Percentiles rank a stretch among this genome's conserved stretches.
These are phyloP conservation scores for Fragaria nilgerrensis DNA, from an alignment of 306 rosid genomes.

Conservation along the genomic window DNA sequence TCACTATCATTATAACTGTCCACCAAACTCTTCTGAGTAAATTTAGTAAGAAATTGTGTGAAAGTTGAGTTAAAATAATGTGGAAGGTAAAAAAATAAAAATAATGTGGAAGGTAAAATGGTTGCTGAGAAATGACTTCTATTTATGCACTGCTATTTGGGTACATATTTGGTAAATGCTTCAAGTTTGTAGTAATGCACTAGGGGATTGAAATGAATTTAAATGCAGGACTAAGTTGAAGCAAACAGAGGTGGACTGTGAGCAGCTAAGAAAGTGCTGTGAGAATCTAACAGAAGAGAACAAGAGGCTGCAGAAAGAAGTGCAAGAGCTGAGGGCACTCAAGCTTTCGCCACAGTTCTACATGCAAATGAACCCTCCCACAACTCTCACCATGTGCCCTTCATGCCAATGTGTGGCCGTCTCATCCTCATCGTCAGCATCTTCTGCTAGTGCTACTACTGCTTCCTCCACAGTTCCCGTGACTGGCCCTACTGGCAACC, in stretches of 20 bases:
- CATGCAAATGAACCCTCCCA: slow-evolving; percentile 94
- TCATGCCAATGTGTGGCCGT: slow-evolving; percentile 78
- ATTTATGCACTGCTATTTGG: not conserved
- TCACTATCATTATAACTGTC: slow-evolving; percentile 10
- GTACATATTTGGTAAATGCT: not conserved
- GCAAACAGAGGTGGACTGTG: slow-evolving; percentile 96
- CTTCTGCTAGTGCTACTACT: slow-evolving; percentile 28
- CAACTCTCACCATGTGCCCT: slow-evolving; percentile 97
- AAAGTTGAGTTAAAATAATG: not conserved
- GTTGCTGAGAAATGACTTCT: not conserved
- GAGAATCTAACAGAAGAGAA: slow-evolving; percentile 86
- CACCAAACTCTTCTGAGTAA: not conserved
- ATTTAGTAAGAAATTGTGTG: not conserved
- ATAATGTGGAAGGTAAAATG: not conserved
- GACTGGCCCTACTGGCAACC: slow-evolving; percentile 23
- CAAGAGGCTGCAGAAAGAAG: slow-evolving; percentile 81
- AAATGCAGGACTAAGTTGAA: slow-evolving; percentile 83
- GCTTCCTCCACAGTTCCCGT: slow-evolving; percentile 12
- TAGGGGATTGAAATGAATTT: not conserved
- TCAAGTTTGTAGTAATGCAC: not conserved
- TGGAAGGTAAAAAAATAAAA: not conserved
- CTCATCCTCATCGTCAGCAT: slow-evolving; percentile 45
- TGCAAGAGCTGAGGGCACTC: slow-evolving; percentile 88
- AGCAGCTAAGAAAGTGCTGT: slow-evolving; percentile 74
- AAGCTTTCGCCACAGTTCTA: slow-evolving; percentile 82